Evolutionary conservation across 108 stramenopile species (phyloP).

Genomic region (Skeletonema grethae): DNA sequence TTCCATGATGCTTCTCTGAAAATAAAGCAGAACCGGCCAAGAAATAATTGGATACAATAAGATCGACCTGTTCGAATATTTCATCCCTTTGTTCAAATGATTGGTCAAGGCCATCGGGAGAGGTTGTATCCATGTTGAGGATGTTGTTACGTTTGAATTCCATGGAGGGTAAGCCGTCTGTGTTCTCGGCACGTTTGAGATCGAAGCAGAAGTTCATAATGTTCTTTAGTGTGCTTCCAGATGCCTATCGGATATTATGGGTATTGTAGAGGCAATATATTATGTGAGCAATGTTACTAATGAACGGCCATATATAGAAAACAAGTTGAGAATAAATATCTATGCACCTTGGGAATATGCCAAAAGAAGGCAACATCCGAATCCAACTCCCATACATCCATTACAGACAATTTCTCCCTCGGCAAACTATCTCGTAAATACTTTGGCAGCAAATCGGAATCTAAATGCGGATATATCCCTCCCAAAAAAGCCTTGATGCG

Average conservation of each 20-base stretch:
- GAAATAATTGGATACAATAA: conserved; percentile 43
- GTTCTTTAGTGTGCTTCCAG: conserved; percentile 29
- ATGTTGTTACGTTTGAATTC: conserved; percentile 19
- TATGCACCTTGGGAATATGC: conserved; percentile 30
- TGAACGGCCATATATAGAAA: neutral
- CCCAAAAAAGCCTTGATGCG: conserved; percentile 28
- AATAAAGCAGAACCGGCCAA: conserved; percentile 29
- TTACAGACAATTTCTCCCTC: neutral
- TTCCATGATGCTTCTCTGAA: conserved; percentile 21
- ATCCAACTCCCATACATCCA: neutral
- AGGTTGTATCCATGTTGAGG: conserved; percentile 24
- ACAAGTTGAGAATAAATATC: neutral
- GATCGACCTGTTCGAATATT: conserved; percentile 13
- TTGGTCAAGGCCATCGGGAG: conserved; percentile 20
- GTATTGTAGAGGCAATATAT: neutral
- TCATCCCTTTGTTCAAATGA: conserved; percentile 16
- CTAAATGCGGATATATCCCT: conserved; percentile 24
- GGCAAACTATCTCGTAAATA: conserved; percentile 24
- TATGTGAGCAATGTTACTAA: neutral
- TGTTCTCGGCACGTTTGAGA: conserved; percentile 21
- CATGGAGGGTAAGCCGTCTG: conserved; percentile 18
- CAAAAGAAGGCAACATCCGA: conserved; percentile 27
- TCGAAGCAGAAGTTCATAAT: conserved; percentile 27
- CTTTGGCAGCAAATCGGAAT: conserved; percentile 17
- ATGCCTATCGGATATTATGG: conserved; percentile 8